Conservation (phyloP, 768 basidiomycete species). For the Mrakia blollopis region DNA sequence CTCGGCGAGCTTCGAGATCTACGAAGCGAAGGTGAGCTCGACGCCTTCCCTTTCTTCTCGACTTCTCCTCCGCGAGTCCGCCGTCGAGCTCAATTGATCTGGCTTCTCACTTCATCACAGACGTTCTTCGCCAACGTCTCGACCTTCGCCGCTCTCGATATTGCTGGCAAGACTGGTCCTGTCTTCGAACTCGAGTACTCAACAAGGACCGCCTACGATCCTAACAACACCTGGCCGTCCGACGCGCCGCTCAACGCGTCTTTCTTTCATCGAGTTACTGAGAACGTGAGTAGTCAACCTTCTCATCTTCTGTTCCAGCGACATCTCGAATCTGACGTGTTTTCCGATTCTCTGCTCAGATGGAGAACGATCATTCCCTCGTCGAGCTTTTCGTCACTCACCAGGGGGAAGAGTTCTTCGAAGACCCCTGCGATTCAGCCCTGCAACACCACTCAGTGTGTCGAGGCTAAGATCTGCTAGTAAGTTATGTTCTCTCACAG, state of each 20-base stretch:
- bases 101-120: not conserved
- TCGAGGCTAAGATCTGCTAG: not conserved
- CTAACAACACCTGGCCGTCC: not conserved
- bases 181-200: not conserved
- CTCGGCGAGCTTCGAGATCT: not conserved
- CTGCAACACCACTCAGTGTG: not conserved
- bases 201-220: not conserved
- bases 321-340: not conserved
- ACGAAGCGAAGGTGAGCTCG: not conserved
- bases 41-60: not conserved
- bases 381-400: not conserved
- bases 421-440: not conserved
- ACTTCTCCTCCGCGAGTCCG: not conserved
- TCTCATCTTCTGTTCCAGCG: too few species aligned
- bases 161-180: not conserved
- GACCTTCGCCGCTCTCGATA: not conserved
- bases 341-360: not conserved
- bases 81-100: not conserved
- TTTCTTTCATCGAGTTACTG: not conserved
- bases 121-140: not conserved
- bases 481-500: not conserved
- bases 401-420: not conserved
- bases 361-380: not conserved
- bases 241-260: not conserved
- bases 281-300: not conserved